Conservation (phyloP, 768 basidiomycete species). For the Amanita fuliginea region DNA sequence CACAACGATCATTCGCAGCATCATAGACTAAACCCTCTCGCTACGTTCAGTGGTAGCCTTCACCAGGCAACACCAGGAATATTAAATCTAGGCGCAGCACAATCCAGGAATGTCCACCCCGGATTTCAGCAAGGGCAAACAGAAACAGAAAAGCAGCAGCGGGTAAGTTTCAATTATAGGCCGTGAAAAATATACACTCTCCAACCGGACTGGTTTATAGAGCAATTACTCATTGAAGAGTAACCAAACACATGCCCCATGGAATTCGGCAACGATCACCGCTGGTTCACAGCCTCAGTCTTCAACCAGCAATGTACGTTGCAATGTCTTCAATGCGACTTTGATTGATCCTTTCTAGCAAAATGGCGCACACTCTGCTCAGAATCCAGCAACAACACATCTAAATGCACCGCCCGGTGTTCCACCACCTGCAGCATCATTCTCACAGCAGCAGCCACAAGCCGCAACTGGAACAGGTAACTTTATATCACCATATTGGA, state of each 20-base stretch:
- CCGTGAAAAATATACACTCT: background rate
- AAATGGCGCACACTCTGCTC: constrained; percentile 34
- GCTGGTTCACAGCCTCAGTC: constrained; percentile 25
- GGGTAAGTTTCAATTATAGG: constrained; percentile 35
- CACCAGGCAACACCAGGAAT: constrained; percentile 52
- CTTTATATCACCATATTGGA: constrained; percentile 11
- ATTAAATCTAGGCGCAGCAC: constrained; percentile 40
- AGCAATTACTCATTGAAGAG: constrained; percentile 54
- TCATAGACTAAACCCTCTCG: constrained; percentile 48
- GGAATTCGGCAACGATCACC: constrained; percentile 48
- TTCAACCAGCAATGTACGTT: constrained; percentile 2
- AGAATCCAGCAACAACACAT: constrained; percentile 31
- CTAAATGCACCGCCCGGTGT: constrained; percentile 41
- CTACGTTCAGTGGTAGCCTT: constrained; percentile 30
- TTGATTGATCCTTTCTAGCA: constrained; percentile 17
- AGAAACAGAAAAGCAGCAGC: constrained; percentile 56
- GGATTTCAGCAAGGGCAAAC: constrained; percentile 48
- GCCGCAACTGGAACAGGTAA: constrained; percentile 9
- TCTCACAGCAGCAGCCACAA: constrained; percentile 13
- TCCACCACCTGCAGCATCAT: constrained; percentile 19
- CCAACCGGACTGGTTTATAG: constrained; percentile 17
- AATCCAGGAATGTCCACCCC: constrained; percentile 35
- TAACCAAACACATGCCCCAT: constrained; percentile 53
- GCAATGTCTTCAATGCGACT: background rate
- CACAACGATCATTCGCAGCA: constrained; percentile 36